phyloP scores from a whole-genome alignment of 192 early-diverging fungal genomes.

The Phlyctochytrium arcticum region DNA sequence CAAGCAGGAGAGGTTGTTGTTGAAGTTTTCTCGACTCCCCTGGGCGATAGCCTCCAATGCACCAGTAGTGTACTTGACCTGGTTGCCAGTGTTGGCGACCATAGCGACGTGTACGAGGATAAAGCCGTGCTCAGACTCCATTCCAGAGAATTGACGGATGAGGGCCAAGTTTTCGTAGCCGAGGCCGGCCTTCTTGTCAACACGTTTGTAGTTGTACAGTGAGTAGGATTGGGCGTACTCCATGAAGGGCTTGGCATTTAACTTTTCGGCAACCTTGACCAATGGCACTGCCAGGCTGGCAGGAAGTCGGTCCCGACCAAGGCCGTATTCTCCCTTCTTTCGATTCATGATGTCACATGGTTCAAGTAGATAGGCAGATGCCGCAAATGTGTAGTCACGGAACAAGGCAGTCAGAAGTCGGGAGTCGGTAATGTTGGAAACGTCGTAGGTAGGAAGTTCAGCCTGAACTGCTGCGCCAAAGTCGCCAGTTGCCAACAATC shows the following conservation, averaged over 20 bases:
- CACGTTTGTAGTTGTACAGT: constrained; percentile 82
- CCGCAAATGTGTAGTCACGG: constrained; percentile 84
- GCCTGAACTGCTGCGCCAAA: constrained; percentile 68
- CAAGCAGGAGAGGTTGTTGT: constrained; percentile 53
- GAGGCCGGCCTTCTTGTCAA: constrained; percentile 51
- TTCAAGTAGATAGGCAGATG: constrained; percentile 84
- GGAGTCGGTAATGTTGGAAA: constrained; percentile 65
- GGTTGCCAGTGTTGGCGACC: constrained; percentile 65
- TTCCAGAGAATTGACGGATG: constrained; percentile 74
- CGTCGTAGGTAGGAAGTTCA: constrained; percentile 69
- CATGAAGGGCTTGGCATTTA: constrained; percentile 66
- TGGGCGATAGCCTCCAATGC: constrained; percentile 51
- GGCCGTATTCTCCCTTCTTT: constrained; percentile 68
- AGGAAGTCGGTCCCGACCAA: constrained; percentile 72
- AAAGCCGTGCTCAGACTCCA: constrained; percentile 73
- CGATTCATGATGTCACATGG: constrained; percentile 81
- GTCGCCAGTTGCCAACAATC: constrained; percentile 73
- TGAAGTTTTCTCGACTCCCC: constrained; percentile 59
- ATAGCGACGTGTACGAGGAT: constrained; percentile 87
- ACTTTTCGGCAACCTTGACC: constrained; percentile 61
- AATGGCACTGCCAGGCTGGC: constrained; percentile 76
- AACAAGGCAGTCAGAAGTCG: constrained; percentile 75
- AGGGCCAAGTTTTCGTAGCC: constrained; percentile 71
- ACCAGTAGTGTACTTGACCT: constrained; percentile 58
- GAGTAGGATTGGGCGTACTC: constrained; percentile 53